A percentile compares a stretch with the other conserved stretches of the same genome.
phyloP scores from a whole-genome alignment of 2,329 filamentous ascomycete genomes.

The Fusarium napiforme region DNA sequence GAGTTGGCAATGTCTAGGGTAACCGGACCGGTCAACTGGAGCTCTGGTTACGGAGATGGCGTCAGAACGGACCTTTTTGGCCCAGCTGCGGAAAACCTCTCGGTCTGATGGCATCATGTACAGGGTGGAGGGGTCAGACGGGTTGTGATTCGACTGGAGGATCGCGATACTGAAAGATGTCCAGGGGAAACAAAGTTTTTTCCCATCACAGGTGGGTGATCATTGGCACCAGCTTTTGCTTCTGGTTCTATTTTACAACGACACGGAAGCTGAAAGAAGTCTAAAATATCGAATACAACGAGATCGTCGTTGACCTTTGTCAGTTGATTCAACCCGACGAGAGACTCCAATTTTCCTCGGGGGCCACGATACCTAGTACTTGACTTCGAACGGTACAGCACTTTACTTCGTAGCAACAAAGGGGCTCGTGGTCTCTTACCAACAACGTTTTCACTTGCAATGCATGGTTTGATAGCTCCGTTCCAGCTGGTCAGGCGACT shows the following conservation, averaged over 20 bases:
- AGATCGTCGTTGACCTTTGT: background rate
- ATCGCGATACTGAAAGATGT: constrained; percentile 19
- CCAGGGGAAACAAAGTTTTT: constrained; percentile 34
- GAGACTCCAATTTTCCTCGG: background rate
- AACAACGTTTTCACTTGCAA: constrained; percentile 22
- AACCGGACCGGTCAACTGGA: constrained; percentile 34
- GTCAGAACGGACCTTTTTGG: constrained; percentile 37
- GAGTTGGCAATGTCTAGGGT: constrained; percentile 15
- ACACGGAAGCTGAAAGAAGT: background rate
- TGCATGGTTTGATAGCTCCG: constrained; percentile 19
- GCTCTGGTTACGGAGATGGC: constrained; percentile 32
- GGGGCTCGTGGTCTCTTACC: background rate
- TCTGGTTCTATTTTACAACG: constrained; percentile 3
- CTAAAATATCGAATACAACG: background rate
- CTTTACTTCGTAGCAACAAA: background rate
- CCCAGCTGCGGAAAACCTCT: constrained; percentile 20
- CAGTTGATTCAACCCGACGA: background rate
- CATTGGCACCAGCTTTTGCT: constrained; percentile 10
- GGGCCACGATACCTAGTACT: background rate
- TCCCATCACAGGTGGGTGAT: background rate
- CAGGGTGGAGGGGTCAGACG: constrained; percentile 19
- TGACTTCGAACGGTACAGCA: background rate
- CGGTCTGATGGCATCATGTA: constrained; percentile 37
- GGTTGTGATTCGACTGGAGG: constrained; percentile 35
- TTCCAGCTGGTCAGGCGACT: constrained; percentile 36